Percentiles rank a stretch among this genome's conserved stretches.
These are phyloP conservation scores for Zygosaccharomyces bailii DNA, from an alignment of 805 yeast species.

Conservation along the genomic window DNA sequence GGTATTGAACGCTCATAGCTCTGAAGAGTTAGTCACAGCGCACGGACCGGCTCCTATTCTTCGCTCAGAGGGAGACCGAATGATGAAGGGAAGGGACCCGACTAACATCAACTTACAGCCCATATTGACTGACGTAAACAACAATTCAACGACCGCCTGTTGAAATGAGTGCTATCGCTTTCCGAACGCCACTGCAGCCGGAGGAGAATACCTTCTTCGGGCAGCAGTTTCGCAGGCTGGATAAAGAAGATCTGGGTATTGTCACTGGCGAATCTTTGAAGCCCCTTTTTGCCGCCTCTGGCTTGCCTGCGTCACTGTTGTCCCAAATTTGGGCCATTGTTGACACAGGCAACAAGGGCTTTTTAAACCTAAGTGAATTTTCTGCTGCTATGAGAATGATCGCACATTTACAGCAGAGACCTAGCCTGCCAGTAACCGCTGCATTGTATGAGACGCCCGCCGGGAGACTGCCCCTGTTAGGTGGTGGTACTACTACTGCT, in stretches of 20 bases:
- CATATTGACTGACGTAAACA: not conserved
- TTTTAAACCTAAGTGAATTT: constrained; percentile 75
- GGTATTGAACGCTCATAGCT: not conserved
- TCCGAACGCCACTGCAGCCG: constrained; percentile 47
- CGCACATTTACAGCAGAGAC: constrained; percentile 77
- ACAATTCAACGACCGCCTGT: not conserved
- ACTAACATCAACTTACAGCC: not conserved
- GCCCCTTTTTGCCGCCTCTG: constrained; percentile 78
- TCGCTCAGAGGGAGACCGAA: not conserved
- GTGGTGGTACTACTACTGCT: constrained; percentile 54
- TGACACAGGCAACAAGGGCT: constrained; percentile 86
- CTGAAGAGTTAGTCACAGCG: not conserved
- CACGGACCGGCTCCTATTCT: constrained; percentile 1
- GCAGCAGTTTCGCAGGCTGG: constrained; percentile 74
- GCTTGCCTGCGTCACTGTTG: constrained; percentile 68
- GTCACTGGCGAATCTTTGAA: constrained; percentile 88
- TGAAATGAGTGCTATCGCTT: constrained; percentile 25
- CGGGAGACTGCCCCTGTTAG: constrained; percentile 40
- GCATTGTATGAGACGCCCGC: constrained; percentile 35
- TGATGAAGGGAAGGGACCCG: not conserved
- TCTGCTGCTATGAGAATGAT: constrained; percentile 83
- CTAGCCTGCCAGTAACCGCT: constrained; percentile 44
- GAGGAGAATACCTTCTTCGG: constrained; percentile 76
- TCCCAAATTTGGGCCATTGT: constrained; percentile 95
- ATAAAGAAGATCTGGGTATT: constrained; percentile 71